Conservation (phyloP, 164 flowering plant genomes). For the Protea cynaroides region DNA sequence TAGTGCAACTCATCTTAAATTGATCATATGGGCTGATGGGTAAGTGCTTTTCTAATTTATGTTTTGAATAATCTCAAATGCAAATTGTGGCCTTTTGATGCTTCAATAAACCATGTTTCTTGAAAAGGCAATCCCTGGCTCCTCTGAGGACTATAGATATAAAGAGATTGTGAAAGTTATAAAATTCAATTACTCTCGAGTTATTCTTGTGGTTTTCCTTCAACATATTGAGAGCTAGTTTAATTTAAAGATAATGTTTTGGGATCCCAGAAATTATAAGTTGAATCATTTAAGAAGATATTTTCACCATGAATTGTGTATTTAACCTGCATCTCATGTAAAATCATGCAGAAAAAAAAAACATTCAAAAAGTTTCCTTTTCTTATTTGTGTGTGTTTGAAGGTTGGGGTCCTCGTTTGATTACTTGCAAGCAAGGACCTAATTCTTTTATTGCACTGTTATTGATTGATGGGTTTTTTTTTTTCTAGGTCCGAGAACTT, state of each 20-base stretch:
- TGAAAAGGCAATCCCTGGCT: neutral
- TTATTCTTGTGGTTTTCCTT: neutral
- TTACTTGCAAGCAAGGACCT: neutral
- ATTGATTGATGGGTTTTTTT: slow-evolving; percentile 3
- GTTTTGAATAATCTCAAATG: neutral
- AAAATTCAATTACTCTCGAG: neutral
- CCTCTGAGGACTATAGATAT: neutral
- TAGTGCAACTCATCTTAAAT: too few species aligned
- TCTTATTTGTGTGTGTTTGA: neutral
- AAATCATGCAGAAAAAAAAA: neutral
- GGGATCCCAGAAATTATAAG: too few species aligned
- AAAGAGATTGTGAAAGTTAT: neutral
- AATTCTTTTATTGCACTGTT: neutral
- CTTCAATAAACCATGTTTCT: neutral
- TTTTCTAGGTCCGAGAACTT: slow-evolving; percentile 82
- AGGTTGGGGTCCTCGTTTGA: neutral
- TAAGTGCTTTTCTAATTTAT: neutral
- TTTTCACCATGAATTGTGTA: too few species aligned
- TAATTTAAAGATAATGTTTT: neutral
- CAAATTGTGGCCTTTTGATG: neutral
- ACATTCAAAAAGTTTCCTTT: neutral
- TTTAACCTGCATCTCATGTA: too few species aligned
- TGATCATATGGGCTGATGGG: neutral
- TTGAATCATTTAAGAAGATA: too few species aligned
- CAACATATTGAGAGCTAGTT: neutral